phyloP scores from a whole-genome alignment of 2,329 filamentous ascomycete species.

The Fusarium fujikuroi region DNA sequence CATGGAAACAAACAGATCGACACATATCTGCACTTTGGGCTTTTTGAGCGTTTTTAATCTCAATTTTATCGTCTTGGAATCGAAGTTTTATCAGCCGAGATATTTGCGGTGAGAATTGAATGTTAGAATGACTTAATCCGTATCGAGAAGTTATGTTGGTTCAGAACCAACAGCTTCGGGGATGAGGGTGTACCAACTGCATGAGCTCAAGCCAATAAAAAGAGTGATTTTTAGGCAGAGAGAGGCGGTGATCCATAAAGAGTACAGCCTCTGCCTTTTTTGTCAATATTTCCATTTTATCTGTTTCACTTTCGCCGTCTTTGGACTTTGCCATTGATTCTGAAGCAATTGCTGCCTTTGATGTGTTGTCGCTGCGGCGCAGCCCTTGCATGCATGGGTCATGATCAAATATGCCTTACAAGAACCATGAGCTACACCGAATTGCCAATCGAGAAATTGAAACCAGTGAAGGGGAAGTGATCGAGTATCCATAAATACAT shows the following conservation, averaged over 20 bases:
- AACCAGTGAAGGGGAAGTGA: fast-evolving
- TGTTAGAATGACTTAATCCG: not conserved
- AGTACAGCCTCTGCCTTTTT: not conserved
- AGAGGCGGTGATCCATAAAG: not conserved
- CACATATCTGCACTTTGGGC: fast-evolving
- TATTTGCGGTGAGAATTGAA: too few species aligned
- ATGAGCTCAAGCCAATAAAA: not conserved
- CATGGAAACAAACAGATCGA: not conserved
- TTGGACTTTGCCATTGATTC: not conserved
- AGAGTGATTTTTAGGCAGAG: not conserved
- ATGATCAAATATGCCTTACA: not conserved
- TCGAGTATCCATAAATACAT: not conserved
- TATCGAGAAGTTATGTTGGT: not conserved
- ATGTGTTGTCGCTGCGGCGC: not conserved
- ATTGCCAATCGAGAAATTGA: not conserved
- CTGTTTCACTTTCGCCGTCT: not conserved
- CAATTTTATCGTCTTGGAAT: not conserved
- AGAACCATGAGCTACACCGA: not conserved
- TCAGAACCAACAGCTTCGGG: not conserved
- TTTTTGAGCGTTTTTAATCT: fast-evolving
- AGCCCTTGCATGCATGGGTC: fast-evolving
- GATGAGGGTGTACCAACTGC: not conserved
- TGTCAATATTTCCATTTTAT: not conserved
- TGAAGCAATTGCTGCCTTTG: not conserved
- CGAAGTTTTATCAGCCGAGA: not conserved